Percentiles rank a stretch among this genome's conserved stretches.
These are phyloP conservation scores for Penicillium sp. DNA, from an alignment of 2,329 filamentous ascomycete species.

Conservation along the genomic window DNA sequence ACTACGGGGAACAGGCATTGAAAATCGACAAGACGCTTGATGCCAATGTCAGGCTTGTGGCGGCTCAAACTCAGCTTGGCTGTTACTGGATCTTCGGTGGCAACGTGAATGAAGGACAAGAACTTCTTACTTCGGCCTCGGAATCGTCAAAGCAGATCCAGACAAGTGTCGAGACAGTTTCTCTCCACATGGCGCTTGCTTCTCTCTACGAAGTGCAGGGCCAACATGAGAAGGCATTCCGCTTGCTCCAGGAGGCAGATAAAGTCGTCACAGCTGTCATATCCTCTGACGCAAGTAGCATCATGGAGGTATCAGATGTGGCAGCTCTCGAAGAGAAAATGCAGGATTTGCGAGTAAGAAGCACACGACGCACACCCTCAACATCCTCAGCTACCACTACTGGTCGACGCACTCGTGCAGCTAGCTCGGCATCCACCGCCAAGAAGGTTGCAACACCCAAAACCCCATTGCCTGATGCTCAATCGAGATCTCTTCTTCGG, in stretches of 20 bases:
- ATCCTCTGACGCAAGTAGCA: constrained; percentile 27
- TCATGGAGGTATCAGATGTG: constrained; percentile 29
- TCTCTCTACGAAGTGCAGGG: constrained; percentile 47
- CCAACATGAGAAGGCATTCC: constrained; percentile 47
- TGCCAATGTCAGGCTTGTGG: constrained; percentile 52
- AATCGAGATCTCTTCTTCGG: constrained; percentile 39
- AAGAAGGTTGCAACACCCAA: constrained; percentile 20
- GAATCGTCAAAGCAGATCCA: constrained; percentile 49
- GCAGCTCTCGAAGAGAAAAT: constrained; percentile 42
- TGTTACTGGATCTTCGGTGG: constrained; percentile 50
- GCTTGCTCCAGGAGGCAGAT: constrained; percentile 48
- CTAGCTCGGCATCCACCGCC: constrained; percentile 21
- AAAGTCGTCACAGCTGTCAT: constrained; percentile 43
- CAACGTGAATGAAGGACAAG: constrained; percentile 49
- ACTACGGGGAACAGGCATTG: constrained; percentile 78
- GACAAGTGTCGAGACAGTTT: constrained; percentile 52
- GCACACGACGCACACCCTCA: constrained; percentile 23
- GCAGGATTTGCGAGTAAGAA: constrained; percentile 39
- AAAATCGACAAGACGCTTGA: constrained; percentile 68
- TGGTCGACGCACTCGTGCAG: constrained; percentile 29
- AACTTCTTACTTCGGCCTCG: constrained; percentile 56
- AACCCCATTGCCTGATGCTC: constrained; percentile 21
- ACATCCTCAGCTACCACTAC: constrained; percentile 21
- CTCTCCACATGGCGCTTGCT: constrained; percentile 43
- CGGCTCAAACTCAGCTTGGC: constrained; percentile 46